phyloP scores from a whole-genome alignment of 2,329 filamentous ascomycete genomes.

The Monilinia aucupariae region DNA sequence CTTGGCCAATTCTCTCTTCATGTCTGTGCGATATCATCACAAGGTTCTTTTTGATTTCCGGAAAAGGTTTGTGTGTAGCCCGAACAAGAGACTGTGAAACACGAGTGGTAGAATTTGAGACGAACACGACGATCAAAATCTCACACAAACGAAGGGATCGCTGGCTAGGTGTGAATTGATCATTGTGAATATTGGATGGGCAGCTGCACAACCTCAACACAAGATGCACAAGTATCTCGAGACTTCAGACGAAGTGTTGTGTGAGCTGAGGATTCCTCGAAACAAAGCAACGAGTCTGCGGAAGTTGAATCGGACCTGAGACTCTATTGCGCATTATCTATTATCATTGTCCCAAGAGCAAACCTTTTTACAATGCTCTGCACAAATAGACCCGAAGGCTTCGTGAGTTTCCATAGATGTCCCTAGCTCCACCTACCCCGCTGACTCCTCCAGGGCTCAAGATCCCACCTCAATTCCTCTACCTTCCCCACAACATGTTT shows the following conservation, averaged over 20 bases:
- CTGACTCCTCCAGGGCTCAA: slow-evolving; percentile 30
- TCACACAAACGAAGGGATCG: neutral
- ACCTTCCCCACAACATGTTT: slow-evolving; percentile 37
- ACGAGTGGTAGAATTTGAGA: slow-evolving; percentile 1
- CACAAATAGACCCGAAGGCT: slow-evolving; percentile 34
- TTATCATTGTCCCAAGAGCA: neutral
- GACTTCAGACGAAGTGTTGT: neutral
- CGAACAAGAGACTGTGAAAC: neutral
- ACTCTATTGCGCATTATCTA: neutral
- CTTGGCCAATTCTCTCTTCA: neutral
- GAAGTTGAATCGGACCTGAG: neutral
- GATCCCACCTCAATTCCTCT: slow-evolving; percentile 33
- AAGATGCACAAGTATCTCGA: neutral
- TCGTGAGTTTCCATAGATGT: slow-evolving; percentile 27
- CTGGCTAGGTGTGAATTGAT: neutral
- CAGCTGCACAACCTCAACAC: neutral
- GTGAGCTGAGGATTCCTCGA: neutral
- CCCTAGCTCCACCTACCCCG: neutral
- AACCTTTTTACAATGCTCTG: slow-evolving; percentile 24
- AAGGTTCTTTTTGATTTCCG: neutral
- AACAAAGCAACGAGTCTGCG: neutral
- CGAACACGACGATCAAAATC: neutral
- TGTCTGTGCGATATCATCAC: neutral
- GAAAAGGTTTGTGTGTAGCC: neutral
- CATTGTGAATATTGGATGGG: slow-evolving; percentile 1